phyloP scores from a whole-genome alignment of 2,329 filamentous ascomycete genomes.

The Beauveria sp. region DNA sequence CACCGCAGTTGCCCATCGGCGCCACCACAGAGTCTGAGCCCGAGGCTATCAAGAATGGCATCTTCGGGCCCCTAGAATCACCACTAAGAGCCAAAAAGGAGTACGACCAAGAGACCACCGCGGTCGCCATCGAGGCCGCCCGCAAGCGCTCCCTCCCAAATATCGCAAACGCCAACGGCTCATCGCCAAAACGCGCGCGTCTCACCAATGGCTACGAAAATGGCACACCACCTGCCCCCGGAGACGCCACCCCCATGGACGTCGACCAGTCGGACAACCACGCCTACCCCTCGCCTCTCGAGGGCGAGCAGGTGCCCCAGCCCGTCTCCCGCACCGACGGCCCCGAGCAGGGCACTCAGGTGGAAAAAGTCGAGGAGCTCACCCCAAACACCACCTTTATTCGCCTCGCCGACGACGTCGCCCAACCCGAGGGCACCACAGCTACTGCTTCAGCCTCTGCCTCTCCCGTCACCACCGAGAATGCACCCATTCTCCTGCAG shows the following conservation, averaged over 20 bases:
- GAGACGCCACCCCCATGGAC: slow-evolving; percentile 51
- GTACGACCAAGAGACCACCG: slow-evolving; percentile 30
- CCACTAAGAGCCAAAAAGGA: slow-evolving; percentile 36
- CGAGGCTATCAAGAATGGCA: slow-evolving; percentile 41
- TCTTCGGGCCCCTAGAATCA: slow-evolving; percentile 49
- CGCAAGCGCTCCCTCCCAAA: slow-evolving; percentile 45
- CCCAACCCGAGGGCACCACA: slow-evolving; percentile 28
- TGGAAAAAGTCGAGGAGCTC: slow-evolving; percentile 56
- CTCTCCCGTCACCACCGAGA: slow-evolving; percentile 36
- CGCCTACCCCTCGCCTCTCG: slow-evolving; percentile 58
- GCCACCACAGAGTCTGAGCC: slow-evolving; percentile 31
- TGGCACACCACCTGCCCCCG: slow-evolving; percentile 16
- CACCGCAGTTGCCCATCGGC: slow-evolving; percentile 44
- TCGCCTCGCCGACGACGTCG: slow-evolving; percentile 40
- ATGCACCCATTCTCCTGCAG: slow-evolving; percentile 55
- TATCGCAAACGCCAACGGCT: slow-evolving; percentile 49
- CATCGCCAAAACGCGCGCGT: slow-evolving; percentile 50
- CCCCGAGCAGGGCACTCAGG: slow-evolving; percentile 56
- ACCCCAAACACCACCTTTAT: slow-evolving; percentile 53
- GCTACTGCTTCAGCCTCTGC: slow-evolving; percentile 17
- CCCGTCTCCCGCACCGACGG: slow-evolving; percentile 51
- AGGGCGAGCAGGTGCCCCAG: slow-evolving; percentile 47
- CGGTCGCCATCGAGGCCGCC: slow-evolving; percentile 33
- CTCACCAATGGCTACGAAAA: slow-evolving; percentile 58
- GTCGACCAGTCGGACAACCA: slow-evolving; percentile 50